A percentile compares a stretch with the other conserved stretches of the same genome.
Evolutionary conservation across 2,329 filamentous ascomycete genomes (phyloP).

Genomic region (Sordariomycetes sp.): DNA sequence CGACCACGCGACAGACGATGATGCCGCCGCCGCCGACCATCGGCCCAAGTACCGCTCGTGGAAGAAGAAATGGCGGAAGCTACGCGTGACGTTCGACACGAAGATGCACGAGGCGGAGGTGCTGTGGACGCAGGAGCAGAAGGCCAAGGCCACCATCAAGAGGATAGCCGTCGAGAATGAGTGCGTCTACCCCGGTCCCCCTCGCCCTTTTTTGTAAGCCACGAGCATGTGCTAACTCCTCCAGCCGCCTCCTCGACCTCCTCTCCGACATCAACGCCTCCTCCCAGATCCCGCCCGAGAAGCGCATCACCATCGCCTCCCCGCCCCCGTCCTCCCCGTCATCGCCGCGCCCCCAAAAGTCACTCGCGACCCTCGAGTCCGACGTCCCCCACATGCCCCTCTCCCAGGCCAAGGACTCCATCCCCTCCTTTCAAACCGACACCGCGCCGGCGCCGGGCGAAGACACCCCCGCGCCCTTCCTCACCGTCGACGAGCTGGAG

Average conservation of each 20-base stretch:
- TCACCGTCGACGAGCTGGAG: slow-evolving; percentile 61
- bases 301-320: slow-evolving; percentile 51
- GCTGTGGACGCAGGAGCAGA: slow-evolving; percentile 71
- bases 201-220: slow-evolving; percentile 7
- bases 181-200: slow-evolving; percentile 37
- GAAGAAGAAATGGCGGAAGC: slow-evolving; percentile 95
- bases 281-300: slow-evolving; percentile 62
- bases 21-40: slow-evolving; percentile 27
- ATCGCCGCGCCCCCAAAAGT: slow-evolving; percentile 33
- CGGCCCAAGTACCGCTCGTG: slow-evolving; percentile 45
- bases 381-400: slow-evolving; percentile 42
- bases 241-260: slow-evolving; percentile 76
- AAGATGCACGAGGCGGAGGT: slow-evolving; percentile 73
- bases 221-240: not conserved
- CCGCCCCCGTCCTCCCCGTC: not conserved
- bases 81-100: slow-evolving; percentile 68
- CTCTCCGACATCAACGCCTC: slow-evolving; percentile 84
- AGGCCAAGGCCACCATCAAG: slow-evolving; percentile 70
- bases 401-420: slow-evolving; percentile 47
- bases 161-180: slow-evolving; percentile 86
- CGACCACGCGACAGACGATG: slow-evolving; percentile 19
- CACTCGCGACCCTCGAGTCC: slow-evolving; percentile 36
- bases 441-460: slow-evolving; percentile 39
- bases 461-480: slow-evolving; percentile 51
- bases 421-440: slow-evolving; percentile 44